Evolutionary conservation across 805 yeast genomes (phyloP).

Genomic region (Saturnispora sekii): DNA sequence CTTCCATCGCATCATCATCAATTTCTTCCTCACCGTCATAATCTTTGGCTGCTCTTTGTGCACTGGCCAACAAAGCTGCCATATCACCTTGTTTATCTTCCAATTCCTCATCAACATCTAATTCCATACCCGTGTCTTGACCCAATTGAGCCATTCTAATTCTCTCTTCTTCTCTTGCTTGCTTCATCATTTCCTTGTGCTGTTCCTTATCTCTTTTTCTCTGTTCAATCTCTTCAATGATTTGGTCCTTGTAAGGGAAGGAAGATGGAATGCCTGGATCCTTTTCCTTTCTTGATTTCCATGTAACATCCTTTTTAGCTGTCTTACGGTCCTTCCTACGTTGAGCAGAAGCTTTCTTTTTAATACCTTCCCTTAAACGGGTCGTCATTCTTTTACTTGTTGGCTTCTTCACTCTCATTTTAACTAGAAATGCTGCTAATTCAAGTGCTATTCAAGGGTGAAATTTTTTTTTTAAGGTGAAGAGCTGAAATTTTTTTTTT

Average conservation of each 20-base stretch:
- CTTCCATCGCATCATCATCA: constrained; percentile 33
- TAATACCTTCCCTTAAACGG: constrained; percentile 91
- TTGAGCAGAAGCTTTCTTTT: constrained; percentile 91
- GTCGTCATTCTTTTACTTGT: constrained; percentile 86
- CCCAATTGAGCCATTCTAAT: background rate
- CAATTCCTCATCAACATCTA: constrained; percentile 28
- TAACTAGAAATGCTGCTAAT: background rate
- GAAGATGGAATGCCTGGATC: constrained; percentile 93
- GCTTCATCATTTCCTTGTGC: constrained; percentile 40
- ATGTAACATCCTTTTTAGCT: constrained; percentile 84
- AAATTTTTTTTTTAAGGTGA: background rate
- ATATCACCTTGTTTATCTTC: constrained; percentile 38
- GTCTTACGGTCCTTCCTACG: constrained; percentile 72
- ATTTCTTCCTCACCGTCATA: constrained; percentile 47
- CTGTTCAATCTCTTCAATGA: constrained; percentile 63
- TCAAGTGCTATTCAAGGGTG: background rate
- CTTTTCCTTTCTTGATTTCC: constrained; percentile 78
- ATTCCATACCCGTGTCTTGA: constrained; percentile 27
- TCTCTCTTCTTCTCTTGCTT: constrained; percentile 34
- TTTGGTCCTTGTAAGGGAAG: constrained; percentile 87
- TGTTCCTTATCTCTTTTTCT: constrained; percentile 47
- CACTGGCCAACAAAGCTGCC: constrained; percentile 82
- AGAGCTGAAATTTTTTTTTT: background rate
- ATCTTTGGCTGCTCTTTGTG: constrained; percentile 76
- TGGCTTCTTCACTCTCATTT: constrained; percentile 37